Percentiles rank a stretch among this genome's conserved stretches.
These are phyloP conservation scores for Hevea brasiliensis DNA, from an alignment of 345 rosid genomes.

Conservation along the genomic window DNA sequence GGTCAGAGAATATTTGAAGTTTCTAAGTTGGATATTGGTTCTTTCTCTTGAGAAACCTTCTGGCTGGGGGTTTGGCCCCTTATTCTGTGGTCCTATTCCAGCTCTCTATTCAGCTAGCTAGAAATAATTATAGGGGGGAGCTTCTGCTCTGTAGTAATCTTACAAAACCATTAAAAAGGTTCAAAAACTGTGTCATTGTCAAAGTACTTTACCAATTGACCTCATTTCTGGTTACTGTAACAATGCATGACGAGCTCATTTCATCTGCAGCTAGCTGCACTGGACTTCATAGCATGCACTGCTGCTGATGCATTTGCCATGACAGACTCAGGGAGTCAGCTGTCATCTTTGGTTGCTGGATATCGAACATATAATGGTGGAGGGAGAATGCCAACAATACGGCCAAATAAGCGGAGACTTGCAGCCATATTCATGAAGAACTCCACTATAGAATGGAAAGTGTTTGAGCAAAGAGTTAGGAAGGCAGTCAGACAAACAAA, in stretches of 20 bases:
- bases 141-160: not conserved
- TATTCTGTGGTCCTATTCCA: not conserved
- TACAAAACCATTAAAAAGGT: not conserved
- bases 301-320: conserved; percentile 89
- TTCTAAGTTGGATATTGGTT: not conserved
- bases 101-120: not conserved
- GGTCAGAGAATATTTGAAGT: not conserved
- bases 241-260: conserved; percentile 2
- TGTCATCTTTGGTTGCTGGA: conserved; percentile 88
- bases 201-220: not conserved
- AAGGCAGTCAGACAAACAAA: conserved; percentile 92
- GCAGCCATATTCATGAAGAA: conserved; percentile 71
- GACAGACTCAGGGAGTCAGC: conserved; percentile 96
- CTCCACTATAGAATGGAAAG: conserved; percentile 77
- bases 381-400: conserved; percentile 88
- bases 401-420: conserved; percentile 80
- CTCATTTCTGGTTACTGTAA: not conserved
- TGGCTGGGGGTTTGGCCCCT: not conserved
- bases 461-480: conserved; percentile 88
- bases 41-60: not conserved
- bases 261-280: conserved; percentile 72
- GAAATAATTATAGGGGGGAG: too few species aligned
- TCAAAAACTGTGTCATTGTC: not conserved
- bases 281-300: conserved; percentile 86
- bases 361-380: conserved; percentile 80